Evolutionary conservation across 345 rosid genomes (phyloP), one percentile per base, ranked within the genome.

Genomic region (Odontarrhena argentea): DNA sequence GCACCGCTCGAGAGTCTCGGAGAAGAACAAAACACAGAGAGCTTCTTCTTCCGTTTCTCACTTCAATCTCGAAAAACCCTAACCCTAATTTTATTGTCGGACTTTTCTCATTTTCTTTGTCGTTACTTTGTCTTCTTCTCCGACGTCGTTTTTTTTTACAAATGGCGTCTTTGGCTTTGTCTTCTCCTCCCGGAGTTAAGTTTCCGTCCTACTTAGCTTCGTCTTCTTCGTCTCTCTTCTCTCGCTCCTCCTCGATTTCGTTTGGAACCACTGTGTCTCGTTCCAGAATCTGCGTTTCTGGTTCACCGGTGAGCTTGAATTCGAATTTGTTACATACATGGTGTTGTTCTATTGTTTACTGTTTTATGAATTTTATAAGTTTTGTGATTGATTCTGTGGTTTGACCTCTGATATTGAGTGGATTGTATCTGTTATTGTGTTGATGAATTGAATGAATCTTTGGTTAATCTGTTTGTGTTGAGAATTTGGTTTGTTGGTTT

Each of bases 111-210:
- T 18, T 18, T 18, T 18, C 22, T 18, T 18, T 18, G 22, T 18
- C 22, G 22, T 18, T 18, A 18, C 22, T 18, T 18, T 18, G 22
- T 18, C 12, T 38, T 38, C 42, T 8, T 38, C 11, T 38, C 11
- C 42, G 74, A 60, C 67, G 44, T 26, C 24, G 25, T 36, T 26
- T 3, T 18, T 3, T 18, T 4, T 48, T 14, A 45, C 13, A 66
- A 9, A 83, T 83, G 90, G 80, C 84, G 65, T 70, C 87, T 4
- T 35, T 83, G 6, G 76, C 80, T 38, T 14, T 80, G 54, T 78
- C 74, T 8, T 69, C 83, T 32, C 79, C 80, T 46, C 79, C 79
- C 15, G 60, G 63, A 52, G 59, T 60, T 52, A 66, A 73, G 53
- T 42, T 75, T 52, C 70, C 81, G 9, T 71, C 82, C 45, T 71